Percentiles rank a stretch among this genome's conserved stretches.
Evolutionary conservation across 371 early-diverging fungal species (phyloP).

Genomic region (Apophysomyces ossiformis): DNA sequence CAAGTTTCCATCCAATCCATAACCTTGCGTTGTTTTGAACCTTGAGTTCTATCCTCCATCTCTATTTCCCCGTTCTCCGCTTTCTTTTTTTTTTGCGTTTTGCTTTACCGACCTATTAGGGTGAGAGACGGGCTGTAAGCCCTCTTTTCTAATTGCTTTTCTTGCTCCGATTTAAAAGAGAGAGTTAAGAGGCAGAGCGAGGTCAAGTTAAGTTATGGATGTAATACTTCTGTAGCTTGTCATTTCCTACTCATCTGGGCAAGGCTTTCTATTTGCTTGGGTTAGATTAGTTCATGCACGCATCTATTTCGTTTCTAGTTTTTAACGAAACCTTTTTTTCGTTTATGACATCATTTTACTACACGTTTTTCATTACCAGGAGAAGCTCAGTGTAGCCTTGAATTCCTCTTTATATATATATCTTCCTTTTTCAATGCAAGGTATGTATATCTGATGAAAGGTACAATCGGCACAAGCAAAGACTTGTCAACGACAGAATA

Average conservation of each 20-base stretch:
- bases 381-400: not conserved
- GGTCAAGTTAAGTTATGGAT: not conserved
- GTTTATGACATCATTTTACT: slow-evolving; percentile 1
- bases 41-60: too few relatives aligned
- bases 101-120: not conserved
- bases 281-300: not conserved
- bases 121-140: too few relatives aligned
- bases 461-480: not conserved
- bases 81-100: not conserved
- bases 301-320: not conserved
- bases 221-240: not conserved
- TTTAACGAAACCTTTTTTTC: not conserved
- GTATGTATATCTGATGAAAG: too few relatives aligned
- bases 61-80: slow-evolving; percentile 1
- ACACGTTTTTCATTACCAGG: slow-evolving; percentile 11
- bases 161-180: slow-evolving; percentile 2
- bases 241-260: not conserved
- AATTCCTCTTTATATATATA: too few relatives aligned
- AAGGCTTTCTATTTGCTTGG: not conserved
- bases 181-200: too few relatives aligned
- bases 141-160: not conserved
- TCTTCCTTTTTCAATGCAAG: too few relatives aligned
- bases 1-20: not conserved
- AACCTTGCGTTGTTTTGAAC: not conserved
- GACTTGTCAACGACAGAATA: not conserved